Evolutionary conservation across 192 early-diverging fungal genomes (phyloP), one percentile per base, ranked within the genome.

Genomic region (Pilobolus umbonatus): DNA sequence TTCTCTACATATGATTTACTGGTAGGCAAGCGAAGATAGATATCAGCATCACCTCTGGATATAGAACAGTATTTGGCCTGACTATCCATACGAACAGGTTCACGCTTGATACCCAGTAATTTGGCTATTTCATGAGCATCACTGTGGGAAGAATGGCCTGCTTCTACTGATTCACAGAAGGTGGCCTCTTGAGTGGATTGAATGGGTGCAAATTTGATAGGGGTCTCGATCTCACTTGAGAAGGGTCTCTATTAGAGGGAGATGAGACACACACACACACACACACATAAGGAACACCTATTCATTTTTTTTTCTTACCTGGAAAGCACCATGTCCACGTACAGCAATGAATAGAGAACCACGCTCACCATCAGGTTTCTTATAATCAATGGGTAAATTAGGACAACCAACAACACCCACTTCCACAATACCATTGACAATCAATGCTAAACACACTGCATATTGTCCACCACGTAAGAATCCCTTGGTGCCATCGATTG

Each of bases 401-500:
- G 90, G 90, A 55, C 87, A 88, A 3, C 95, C 94, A 61, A 94
- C 78, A 35, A 98, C 92, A 28, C 92, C 95, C 11, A 99, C 72
- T 59, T 88, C 73, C 8, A 99, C 95, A 15, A 85, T 64, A 19
- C 95, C 94, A 68, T 97, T 87, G 2, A 89, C 75, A 59, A 98
- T 85, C 44, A 98, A 75, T 15, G 94, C 92, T 28, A 99, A 77
- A 63, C 95, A 97, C 3, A 99, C 94, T 0, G 95, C 94, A 75
- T 83, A 99, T 78, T 99, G 97, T 67, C 93, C 94, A 54, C 95
- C 94, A 47, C 97, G 82, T 69, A 99, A 72, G 64, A 99, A 99
- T 21, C 97, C 97, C 69, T 95, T 97, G 26, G 97, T 99, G n/a
- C 97, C 97, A 72, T 99, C 94, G 71, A 90, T 84, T 10, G 89